Base-by-base conservation (phyloP, 139 green algal species). In the Limnomonas spitsbergensis region DNA sequence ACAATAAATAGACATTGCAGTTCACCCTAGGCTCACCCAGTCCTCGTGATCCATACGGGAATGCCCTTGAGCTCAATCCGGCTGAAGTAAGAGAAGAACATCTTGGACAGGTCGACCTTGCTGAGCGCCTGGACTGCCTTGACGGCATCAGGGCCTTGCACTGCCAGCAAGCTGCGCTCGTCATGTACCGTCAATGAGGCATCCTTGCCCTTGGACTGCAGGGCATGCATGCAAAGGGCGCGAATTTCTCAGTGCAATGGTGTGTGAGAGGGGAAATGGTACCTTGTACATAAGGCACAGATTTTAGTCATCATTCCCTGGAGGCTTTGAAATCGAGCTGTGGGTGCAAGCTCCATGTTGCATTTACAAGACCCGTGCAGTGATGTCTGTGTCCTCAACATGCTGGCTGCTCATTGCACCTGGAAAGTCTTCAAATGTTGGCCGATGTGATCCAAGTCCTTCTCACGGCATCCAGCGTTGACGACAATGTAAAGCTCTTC, bases 391-490 rank as follows among this genome's bases (percentile, higher is more conserved):
- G 20, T 29, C 14, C 47, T 29, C 47, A 29, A 29, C 14, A 14
- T 20, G 29, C 56, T 35, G 29, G 29, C 9, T 32, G 4, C 29
- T 32, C 37, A 35, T 34, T 75, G 2, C 40, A 90, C 88, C 84
- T 93, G 90, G 73, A 84, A 92, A 24, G 81, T 85, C 6, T 79
- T 74, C 67, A 97, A 80, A 79, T 98, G 92, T 75, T 91, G 88
- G 38, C 86, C 80, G 29, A 99, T 88, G 88, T 99, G 95, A 38
- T 85, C 88, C 72, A 99, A 79, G 85, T 99, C 96, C 87, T 99
- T 98, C 1, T 98, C 94, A 26, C 91, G 53, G 90, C 95, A 98
- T 26, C 95, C 96, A 20, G 95, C 96, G 81, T 99, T 99, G 38
- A 98, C 86, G 20, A 99, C 96, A 37, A 99, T 77, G 84, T 99